Conservation (phyloP, 2,329 filamentous ascomycete species). For the Metarhizium anisopliae region DNA sequence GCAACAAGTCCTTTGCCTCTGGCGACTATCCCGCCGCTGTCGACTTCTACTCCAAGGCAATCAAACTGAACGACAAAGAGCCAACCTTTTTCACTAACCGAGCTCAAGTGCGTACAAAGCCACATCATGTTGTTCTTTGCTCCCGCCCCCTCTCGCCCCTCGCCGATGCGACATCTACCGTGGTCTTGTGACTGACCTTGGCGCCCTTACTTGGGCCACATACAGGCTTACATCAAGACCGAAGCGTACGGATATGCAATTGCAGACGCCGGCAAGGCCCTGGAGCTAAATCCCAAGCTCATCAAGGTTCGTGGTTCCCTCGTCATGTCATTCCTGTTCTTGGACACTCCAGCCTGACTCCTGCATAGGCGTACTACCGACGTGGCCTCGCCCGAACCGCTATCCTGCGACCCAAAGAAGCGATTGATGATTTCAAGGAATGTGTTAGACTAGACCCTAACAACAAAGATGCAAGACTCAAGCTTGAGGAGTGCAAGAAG, state of each 20-base stretch:
- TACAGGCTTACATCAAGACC: conserved; percentile 83
- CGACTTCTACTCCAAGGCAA: conserved; percentile 79
- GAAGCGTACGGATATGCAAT: conserved; percentile 93
- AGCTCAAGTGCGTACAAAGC: conserved; percentile 62
- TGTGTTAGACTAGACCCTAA: conserved; percentile 79
- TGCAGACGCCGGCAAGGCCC: conserved; percentile 79
- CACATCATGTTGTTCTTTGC: conserved; percentile 8
- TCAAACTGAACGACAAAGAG: conserved; percentile 72
- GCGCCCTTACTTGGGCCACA: conserved; percentile 1
- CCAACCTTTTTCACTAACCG: conserved; percentile 91
- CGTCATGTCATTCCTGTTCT: background rate
- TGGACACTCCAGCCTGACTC: conserved; percentile 1
- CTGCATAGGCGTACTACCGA: conserved; percentile 75
- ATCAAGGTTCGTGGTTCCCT: conserved; percentile 58
- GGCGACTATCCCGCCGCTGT: conserved; percentile 82
- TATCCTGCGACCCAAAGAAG: conserved; percentile 80
- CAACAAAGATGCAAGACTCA: conserved; percentile 86
- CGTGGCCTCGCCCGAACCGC: conserved; percentile 86
- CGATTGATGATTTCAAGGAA: conserved; percentile 83
- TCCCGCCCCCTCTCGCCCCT: background rate
- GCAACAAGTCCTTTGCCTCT: conserved; percentile 83
- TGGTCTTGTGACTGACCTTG: conserved; percentile 38
- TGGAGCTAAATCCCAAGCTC: conserved; percentile 80
- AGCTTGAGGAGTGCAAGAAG: conserved; percentile 89
- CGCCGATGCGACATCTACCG: background rate